Evolutionary conservation across 2,329 filamentous ascomycete genomes (phyloP), one percentile per base, ranked within the genome.

Genomic region (Penicillium sumatraense): DNA sequence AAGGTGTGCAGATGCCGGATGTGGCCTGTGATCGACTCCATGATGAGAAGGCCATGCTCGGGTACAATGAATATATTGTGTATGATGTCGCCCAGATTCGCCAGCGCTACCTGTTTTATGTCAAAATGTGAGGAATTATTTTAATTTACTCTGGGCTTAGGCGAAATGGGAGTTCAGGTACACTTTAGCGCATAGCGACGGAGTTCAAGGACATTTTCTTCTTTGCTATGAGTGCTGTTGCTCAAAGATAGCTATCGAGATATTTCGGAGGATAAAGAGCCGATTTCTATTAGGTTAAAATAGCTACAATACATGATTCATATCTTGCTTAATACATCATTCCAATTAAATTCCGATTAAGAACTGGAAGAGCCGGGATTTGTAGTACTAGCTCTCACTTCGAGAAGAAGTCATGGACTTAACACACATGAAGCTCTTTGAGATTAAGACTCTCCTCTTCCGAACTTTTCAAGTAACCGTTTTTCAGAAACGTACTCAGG

Each of bases 1-100:
- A 83, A 54, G 91, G 90, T 0, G 81, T 90, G 36, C 81, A 80
- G 64, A 93, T 96, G 68, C 77, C 75, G 2, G 72, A 77, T 59
- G 61, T 68, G 6, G 23, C 53, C 3, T 26, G 38, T 4, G 46
- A 51, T 2, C 42, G 56, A 1, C n/a, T 9, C 10, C 10, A 52
- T 0, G 10, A 46, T 2, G n/a, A 24, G 1, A 21, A 51, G 2
- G 48, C 27, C 1, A 51, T 35, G 2, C 58, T 75, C 13, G 16
- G 46, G 36, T 75, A 78, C 61, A 78, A 80, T 52, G 78, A 81
- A 68, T 81, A 80, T 58, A 80, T 80, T 48, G 75, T 75, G 21
- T 81, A 81, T 54, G 76, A 80, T 63, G 72, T 79, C 23, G 72
- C 75, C n/a, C 78, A 81, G 67, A 75, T 81, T 54, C 72, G 72